Base-by-base conservation (phyloP, 345 rosid genomes). In the Melaleuca alternifolia region DNA sequence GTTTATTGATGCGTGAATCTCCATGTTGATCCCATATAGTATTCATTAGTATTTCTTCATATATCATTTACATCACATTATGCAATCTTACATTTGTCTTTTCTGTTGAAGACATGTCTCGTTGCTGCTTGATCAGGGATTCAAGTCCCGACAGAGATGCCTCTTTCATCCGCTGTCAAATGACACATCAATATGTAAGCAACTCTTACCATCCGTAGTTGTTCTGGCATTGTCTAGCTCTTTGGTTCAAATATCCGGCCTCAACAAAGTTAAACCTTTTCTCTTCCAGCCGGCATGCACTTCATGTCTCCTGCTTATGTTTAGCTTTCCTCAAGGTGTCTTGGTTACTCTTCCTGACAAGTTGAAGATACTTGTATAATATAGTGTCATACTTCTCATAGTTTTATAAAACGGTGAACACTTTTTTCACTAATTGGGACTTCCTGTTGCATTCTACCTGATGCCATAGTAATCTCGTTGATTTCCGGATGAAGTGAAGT, bases 141-240 rank as follows among this genome's bases (percentile, higher is more conserved):
- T 95, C 89, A 93, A 90, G 91, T 86, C 92, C 86, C 96, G 93
- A 82, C 88, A 89, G 54, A 86, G 83, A 83, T 94, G 98, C 94
- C 88, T 97, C 90, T 97, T 97, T 92, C 99, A 97, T 86, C 99
- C 98, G 20, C 90, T 97, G 61, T 92, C 97, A 59, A 97, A 97
- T 62, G 96, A 96, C 57, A 92, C 92, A 88, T 96, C 98, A 85
- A 87, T 97, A 51, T 91, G 98, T 97, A 91, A 92, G 98, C 77
- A 46, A 12, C n/a, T 54, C 83, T 33, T 6, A 16, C 48, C 85
- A 50, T 33, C 24, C 56, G 18, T 83, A 20, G 61, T 33, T 53
- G 28, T 37, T 18, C 15, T 83, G n/a, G 59, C 81, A 71, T 37
- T 37, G 81, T 71, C 26, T 37, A 30, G 56, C 61, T 23, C 28